phyloP scores from a whole-genome alignment of 2,329 filamentous ascomycete species.

The Trichothecium sympodiale region DNA sequence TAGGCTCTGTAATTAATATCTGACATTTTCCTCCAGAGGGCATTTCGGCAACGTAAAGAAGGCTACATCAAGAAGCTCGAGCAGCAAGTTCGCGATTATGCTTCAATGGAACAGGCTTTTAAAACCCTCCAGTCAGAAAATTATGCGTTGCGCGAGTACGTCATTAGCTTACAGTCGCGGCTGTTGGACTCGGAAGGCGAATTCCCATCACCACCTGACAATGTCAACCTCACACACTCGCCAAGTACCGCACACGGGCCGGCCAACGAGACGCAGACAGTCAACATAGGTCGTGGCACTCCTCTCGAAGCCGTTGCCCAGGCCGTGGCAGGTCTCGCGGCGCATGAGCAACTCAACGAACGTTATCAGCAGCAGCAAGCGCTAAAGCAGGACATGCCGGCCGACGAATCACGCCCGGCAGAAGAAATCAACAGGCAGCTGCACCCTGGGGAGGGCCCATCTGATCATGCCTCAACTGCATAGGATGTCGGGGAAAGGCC shows the following conservation, averaged over 20 bases:
- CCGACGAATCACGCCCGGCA: slow-evolving; percentile 31
- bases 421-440: slow-evolving; percentile 46
- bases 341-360: slow-evolving; percentile 27
- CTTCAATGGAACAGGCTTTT: slow-evolving; percentile 62
- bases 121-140: slow-evolving; percentile 83
- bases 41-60: slow-evolving; percentile 95
- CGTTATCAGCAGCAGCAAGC: slow-evolving; percentile 13
- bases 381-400: slow-evolving; percentile 6
- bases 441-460: slow-evolving; percentile 14
- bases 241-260: slow-evolving; percentile 7
- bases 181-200: slow-evolving; percentile 77
- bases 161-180: slow-evolving; percentile 78
- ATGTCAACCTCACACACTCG: slow-evolving; percentile 49
- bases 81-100: slow-evolving; percentile 76
- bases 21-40: slow-evolving; percentile 48
- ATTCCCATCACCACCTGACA: slow-evolving; percentile 71
- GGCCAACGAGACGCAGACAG: slow-evolving; percentile 5
- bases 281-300: slow-evolving; percentile 11
- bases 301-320: slow-evolving; percentile 40
- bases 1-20: neutral
- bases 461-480: neutral
- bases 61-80: slow-evolving; percentile 97
- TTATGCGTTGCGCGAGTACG: slow-evolving; percentile 82
- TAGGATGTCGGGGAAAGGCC: slow-evolving; percentile 1
- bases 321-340: slow-evolving; percentile 31